Base-by-base conservation (phyloP, 176 grass and related monocot species). In the Oryza nivara region DNA sequence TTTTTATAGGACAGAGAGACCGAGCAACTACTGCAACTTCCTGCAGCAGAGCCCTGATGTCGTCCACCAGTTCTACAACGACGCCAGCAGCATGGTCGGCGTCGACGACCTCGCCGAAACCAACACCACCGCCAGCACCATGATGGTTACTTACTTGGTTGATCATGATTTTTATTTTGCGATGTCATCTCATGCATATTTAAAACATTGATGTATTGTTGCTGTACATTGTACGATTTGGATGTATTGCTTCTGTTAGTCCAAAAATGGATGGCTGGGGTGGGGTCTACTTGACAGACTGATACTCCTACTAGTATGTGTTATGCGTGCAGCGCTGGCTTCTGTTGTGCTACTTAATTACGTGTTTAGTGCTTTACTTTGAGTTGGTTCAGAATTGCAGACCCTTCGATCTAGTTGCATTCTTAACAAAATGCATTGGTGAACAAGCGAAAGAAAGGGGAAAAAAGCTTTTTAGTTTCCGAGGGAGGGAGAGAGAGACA, bases 11-110 rank as follows among this genome's bases (percentile, higher is more conserved):
- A 32, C 30, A 1, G 2, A 30, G 30, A 1, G 30, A 30, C 30
- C 30, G 30, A 30, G 88, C 11, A 93, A 97, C 86, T 97, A 97
- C 88, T 97, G 92, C 58, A 87, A 97, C 45, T 85, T 94, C 69
- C 88, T 97, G 11, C 94, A 94, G 86, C 88, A 90, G 68, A 89
- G 72, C 7, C 94, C 94, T 0, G 79, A 92, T 68, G 85, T 94
- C 11, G 92, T 94, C 73, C 90, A 94, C 71, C 94, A 97, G 88
- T 97, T 97, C 81, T 97, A 97, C 90, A 97, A 73, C 73, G 92
- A 94, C 0, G 88, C 85, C 4, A 97, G 92, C 74, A 97, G 90
- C 73, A 88, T 94, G 94, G 87, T 94, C 65, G 90, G 92, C 63
- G 81, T 97, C 38, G 92, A 97, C 72, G 88, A 90, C 69, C 65